Evolutionary conservation across 805 yeast species (phyloP).

Genomic region (Nadsonia fulvescens): DNA sequence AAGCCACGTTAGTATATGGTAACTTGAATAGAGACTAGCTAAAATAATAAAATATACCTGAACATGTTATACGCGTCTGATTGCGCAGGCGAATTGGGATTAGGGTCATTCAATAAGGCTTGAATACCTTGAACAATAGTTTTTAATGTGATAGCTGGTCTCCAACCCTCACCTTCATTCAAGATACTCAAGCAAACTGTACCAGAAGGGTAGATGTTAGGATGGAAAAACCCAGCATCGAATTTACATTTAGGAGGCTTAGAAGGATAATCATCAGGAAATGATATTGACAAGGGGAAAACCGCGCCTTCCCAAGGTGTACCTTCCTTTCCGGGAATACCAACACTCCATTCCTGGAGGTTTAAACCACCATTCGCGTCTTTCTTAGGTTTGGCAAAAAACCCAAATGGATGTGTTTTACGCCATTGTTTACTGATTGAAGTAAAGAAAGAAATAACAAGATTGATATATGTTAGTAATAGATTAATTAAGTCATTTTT

Average conservation of each 20-base stretch:
- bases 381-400: slow-evolving; percentile 79
- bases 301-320: slow-evolving; percentile 87
- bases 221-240: slow-evolving; percentile 85
- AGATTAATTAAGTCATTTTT: slow-evolving; percentile 1
- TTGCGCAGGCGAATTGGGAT: slow-evolving; percentile 93
- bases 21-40: slow-evolving; percentile 5
- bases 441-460: slow-evolving; percentile 1
- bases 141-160: slow-evolving; percentile 85
- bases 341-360: slow-evolving; percentile 79
- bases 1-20: too few species aligned
- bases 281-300: slow-evolving; percentile 63
- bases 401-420: slow-evolving; percentile 95
- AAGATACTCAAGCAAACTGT: slow-evolving; percentile 84
- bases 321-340: slow-evolving; percentile 81
- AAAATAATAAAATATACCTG: slow-evolving; percentile 49
- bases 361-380: slow-evolving; percentile 70
- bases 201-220: slow-evolving; percentile 95
- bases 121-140: slow-evolving; percentile 86
- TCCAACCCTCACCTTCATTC: slow-evolving; percentile 94
- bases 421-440: slow-evolving; percentile 78
- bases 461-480: not conserved
- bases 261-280: slow-evolving; percentile 83
- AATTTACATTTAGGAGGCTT: slow-evolving; percentile 91
- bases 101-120: slow-evolving; percentile 76
- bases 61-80: slow-evolving; percentile 92